phyloP scores from a whole-genome alignment of 192 early-diverging fungal species.

The Chytriomyces hyalinus region DNA sequence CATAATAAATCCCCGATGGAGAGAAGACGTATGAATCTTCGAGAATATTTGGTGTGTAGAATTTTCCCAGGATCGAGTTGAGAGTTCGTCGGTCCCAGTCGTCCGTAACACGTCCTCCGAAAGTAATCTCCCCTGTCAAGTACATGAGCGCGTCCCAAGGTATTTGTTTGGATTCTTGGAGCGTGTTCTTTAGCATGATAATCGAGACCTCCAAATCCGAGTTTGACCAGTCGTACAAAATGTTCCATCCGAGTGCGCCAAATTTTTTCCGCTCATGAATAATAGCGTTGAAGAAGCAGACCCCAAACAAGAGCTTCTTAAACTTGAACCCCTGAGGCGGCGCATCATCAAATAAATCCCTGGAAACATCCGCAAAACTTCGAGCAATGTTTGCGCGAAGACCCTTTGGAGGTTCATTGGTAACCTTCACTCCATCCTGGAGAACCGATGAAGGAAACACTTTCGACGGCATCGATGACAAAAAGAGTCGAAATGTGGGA shows the following conservation, averaged over 20 bases:
- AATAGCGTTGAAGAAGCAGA: slow-evolving; percentile 69
- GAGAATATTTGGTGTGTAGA: slow-evolving; percentile 59
- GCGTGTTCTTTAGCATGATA: slow-evolving; percentile 57
- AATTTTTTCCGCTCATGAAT: slow-evolving; percentile 71
- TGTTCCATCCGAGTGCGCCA: slow-evolving; percentile 69
- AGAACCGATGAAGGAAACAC: slow-evolving; percentile 66
- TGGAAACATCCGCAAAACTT: slow-evolving; percentile 63
- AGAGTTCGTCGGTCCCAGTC: slow-evolving; percentile 68
- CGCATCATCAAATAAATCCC: slow-evolving; percentile 63
- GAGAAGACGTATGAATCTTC: slow-evolving; percentile 62
- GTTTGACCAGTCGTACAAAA: slow-evolving; percentile 65
- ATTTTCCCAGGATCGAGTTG: slow-evolving; percentile 56
- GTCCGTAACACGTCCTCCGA: slow-evolving; percentile 68
- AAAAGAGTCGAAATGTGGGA: slow-evolving; percentile 59
- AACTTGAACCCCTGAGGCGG: slow-evolving; percentile 63
- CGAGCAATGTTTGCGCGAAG: slow-evolving; percentile 63
- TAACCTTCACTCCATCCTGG: slow-evolving; percentile 70
- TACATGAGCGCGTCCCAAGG: slow-evolving; percentile 67
- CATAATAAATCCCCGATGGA: slow-evolving; percentile 63
- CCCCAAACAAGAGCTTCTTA: slow-evolving; percentile 64
- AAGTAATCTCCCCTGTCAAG: slow-evolving; percentile 66
- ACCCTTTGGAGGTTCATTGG: slow-evolving; percentile 69
- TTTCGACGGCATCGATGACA: slow-evolving; percentile 68
- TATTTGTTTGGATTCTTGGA: slow-evolving; percentile 55
- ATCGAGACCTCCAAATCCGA: slow-evolving; percentile 62